Percentiles rank a stretch among this genome's conserved stretches.
Conservation (phyloP, 2,329 filamentous ascomycete species). For the Mariannaea sp. region DNA sequence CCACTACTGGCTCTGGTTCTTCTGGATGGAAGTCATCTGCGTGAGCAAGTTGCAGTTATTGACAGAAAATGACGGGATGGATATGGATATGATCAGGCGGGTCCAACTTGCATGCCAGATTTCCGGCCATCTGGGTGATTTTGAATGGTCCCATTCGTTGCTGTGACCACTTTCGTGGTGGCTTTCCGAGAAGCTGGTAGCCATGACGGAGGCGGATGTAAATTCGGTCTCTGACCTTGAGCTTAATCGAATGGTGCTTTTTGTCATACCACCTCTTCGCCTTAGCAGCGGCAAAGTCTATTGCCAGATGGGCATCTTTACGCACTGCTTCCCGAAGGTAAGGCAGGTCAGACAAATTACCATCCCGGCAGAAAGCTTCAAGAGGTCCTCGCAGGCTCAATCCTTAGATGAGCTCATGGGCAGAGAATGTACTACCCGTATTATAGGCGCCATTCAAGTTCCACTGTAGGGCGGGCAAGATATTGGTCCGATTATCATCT, state of each 20-base stretch:
- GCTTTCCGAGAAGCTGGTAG: constrained; percentile 3
- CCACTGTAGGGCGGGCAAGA: background rate
- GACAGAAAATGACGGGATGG: background rate
- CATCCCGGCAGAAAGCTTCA: background rate
- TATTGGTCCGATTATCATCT: background rate
- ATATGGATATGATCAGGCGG: background rate
- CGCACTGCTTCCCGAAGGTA: background rate
- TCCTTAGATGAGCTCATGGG: constrained; percentile 3
- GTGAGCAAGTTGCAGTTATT: constrained; percentile 1
- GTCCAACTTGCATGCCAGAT: constrained; percentile 3
- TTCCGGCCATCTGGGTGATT: background rate
- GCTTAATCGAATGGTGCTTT: background rate
- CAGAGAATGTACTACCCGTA: background rate
- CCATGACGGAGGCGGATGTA: background rate
- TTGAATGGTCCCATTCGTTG: background rate
- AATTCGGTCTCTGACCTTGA: background rate
- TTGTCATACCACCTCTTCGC: constrained; percentile 6
- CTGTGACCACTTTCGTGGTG: background rate
- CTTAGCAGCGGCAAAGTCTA: constrained; percentile 9
- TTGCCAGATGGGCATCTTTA: background rate
- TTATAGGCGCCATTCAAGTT: background rate
- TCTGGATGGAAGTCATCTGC: background rate
- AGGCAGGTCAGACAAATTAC: background rate
- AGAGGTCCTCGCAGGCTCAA: background rate
- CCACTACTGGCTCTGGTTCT: background rate